These are phyloP conservation scores for Trematosphaeria pertusa DNA, from an alignment of 2,329 filamentous ascomycete species.

Conservation along the genomic window DNA sequence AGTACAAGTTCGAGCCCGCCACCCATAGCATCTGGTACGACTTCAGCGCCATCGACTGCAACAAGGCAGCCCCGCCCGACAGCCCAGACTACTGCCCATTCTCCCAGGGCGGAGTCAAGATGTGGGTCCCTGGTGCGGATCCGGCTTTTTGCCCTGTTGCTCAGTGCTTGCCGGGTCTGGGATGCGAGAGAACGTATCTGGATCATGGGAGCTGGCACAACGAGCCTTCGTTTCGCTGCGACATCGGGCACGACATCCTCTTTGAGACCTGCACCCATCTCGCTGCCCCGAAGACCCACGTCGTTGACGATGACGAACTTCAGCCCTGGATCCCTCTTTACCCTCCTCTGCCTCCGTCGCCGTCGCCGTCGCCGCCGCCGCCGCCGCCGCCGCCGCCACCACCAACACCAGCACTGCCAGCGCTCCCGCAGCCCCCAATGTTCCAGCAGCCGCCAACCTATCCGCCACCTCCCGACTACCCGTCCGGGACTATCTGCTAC, in stretches of 20 bases:
- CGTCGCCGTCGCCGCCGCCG: no score
- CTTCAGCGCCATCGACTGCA: slow-evolving; percentile 29
- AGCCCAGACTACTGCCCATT: slow-evolving; percentile 29
- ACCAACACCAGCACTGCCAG: background rate
- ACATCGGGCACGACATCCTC: slow-evolving; percentile 19
- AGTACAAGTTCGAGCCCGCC: slow-evolving; percentile 24
- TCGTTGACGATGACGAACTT: no score
- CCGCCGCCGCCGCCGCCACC: background rate
- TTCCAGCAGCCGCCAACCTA: background rate
- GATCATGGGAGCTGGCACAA: slow-evolving; percentile 19
- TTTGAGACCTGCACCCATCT: background rate
- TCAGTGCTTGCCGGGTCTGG: slow-evolving; percentile 8
- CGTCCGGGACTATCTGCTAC: background rate
- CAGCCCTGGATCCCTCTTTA: background rate
- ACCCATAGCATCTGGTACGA: slow-evolving; percentile 29
- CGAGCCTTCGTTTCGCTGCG: slow-evolving; percentile 27
- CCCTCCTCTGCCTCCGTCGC: background rate
- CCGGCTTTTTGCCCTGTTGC: slow-evolving; percentile 12
- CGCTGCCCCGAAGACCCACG: background rate
- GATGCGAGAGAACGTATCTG: slow-evolving; percentile 24
- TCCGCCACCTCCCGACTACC: background rate
- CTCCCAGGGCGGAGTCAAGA: slow-evolving; percentile 23
- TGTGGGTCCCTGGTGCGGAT: slow-evolving; percentile 14
- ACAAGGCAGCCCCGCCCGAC: slow-evolving; percentile 4
- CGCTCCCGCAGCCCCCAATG: background rate